Evolutionary conservation across 345 rosid genomes (phyloP).

Genomic region (Corymbia maculata): DNA sequence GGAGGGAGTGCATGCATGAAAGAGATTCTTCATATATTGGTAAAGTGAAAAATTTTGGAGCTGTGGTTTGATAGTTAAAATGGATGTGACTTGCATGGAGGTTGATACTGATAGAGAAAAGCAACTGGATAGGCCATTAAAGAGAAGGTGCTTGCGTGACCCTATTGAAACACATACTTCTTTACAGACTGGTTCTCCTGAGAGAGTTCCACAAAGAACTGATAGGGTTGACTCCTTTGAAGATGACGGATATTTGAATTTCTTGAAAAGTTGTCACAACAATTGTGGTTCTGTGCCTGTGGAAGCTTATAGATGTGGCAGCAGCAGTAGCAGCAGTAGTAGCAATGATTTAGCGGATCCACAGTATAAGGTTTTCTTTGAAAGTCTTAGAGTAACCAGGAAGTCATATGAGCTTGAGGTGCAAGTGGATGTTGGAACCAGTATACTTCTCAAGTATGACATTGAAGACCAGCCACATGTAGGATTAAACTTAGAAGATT

Average conservation of each 20-base stretch:
- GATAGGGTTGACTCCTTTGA: neutral
- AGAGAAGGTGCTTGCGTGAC: constrained; percentile 10
- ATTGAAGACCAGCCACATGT: neutral
- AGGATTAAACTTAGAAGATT: neutral
- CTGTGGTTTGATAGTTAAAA: neutral
- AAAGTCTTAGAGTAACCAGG: constrained; percentile 17
- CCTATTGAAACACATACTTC: neutral
- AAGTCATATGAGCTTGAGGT: constrained; percentile 14
- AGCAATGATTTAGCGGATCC: constrained; percentile 10
- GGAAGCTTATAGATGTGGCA: neutral
- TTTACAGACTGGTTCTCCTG: neutral
- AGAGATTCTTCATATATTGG: neutral
- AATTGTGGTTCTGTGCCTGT: neutral
- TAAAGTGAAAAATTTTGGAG: neutral
- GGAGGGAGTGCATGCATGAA: neutral
- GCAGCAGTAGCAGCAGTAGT: neutral
- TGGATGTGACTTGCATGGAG: neutral
- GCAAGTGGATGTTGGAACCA: neutral
- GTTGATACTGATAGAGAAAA: neutral
- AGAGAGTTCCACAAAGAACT: neutral
- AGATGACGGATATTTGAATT: neutral
- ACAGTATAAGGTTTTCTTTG: constrained; percentile 21
- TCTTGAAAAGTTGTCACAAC: neutral
- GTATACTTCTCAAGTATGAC: constrained; percentile 10
- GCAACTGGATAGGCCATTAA: constrained; percentile 21